A percentile compares a stretch with the other conserved stretches of the same genome.
Conservation (phyloP, 805 yeast species). For the Wickerhamiella siamensis region DNA sequence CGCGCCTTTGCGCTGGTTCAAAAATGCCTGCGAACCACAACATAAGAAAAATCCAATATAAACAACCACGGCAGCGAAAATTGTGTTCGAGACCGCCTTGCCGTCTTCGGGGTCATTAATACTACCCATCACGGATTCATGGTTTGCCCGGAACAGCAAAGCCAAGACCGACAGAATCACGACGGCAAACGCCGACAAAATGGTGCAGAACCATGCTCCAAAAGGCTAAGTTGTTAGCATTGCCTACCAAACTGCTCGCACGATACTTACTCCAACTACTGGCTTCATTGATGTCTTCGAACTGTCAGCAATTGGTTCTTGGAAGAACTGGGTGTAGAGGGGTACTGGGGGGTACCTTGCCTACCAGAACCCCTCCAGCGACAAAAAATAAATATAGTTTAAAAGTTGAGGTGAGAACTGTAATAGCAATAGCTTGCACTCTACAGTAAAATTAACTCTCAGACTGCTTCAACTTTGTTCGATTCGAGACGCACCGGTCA, state of each 20-base stretch:
- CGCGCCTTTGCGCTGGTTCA: conserved; percentile 46
- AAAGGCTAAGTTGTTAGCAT: conserved; percentile 4
- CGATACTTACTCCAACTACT: conserved; percentile 33
- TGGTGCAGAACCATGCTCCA: conserved; percentile 91
- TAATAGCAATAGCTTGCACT: too few species aligned
- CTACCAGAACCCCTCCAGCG: too few species aligned
- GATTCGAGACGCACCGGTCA: too few species aligned
- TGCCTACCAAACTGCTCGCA: neutral
- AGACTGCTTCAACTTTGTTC: too few species aligned
- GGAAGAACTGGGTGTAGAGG: too few species aligned
- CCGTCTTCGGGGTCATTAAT: conserved; percentile 86
- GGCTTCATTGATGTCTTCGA: conserved; percentile 29
- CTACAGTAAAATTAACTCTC: too few species aligned
- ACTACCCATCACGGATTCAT: conserved; percentile 89
- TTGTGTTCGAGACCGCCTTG: conserved; percentile 80
- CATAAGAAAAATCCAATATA: conserved; percentile 68
- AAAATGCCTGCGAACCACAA: conserved; percentile 77
- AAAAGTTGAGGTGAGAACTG: too few species aligned
- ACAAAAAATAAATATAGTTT: too few species aligned
- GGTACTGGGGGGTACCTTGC: neutral
- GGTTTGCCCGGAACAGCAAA: conserved; percentile 59
- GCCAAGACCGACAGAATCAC: conserved; percentile 79
- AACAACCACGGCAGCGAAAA: conserved; percentile 77
- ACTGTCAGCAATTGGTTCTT: too few species aligned
- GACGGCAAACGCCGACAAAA: conserved; percentile 82